Evolutionary conservation across 1,139 yeast species (phyloP).

Genomic region (Zygosaccharomyces pseudobailii): DNA sequence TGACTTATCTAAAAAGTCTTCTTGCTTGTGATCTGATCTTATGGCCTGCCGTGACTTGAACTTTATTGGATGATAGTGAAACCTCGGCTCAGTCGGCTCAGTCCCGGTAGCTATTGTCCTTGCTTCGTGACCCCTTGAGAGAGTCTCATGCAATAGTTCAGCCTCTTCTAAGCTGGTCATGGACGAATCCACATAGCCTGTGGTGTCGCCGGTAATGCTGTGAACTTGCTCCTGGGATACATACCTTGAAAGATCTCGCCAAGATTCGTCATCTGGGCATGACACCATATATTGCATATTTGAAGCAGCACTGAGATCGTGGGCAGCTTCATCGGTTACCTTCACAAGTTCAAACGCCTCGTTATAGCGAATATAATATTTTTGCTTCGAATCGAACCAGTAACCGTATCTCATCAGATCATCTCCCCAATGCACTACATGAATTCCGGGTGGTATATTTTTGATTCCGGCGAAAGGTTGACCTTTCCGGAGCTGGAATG

Average conservation of each 20-base stretch:
- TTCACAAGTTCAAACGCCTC: conserved; percentile 14
- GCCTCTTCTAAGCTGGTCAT: conserved; percentile 41
- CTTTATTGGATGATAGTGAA: conserved; percentile 36
- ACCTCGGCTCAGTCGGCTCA: conserved; percentile 31
- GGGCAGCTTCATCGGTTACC: conserved; percentile 14
- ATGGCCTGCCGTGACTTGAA: conserved; percentile 36
- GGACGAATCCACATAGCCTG: conserved; percentile 33
- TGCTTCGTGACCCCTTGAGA: conserved; percentile 16
- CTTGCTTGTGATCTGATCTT: conserved; percentile 35
- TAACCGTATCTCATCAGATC: conserved; percentile 28
- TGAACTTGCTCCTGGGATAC: conserved; percentile 19
- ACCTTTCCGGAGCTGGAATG: conserved; percentile 23
- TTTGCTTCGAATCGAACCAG: conserved; percentile 21
- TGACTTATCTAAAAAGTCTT: conserved; percentile 41
- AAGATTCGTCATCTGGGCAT: conserved; percentile 22
- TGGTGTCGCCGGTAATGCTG: conserved; percentile 2
- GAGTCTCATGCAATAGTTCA: conserved; percentile 31
- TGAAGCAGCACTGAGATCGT: conserved; percentile 11
- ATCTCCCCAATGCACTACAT: conserved; percentile 25
- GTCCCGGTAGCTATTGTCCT: conserved; percentile 5
- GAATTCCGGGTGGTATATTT: conserved; percentile 23
- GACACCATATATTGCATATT: conserved; percentile 17
- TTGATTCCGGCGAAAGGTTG: conserved; percentile 28
- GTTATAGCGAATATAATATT: conserved; percentile 17
- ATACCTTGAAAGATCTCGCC: conserved; percentile 20